Percentiles rank a stretch among this genome's conserved stretches.
Conservation (phyloP, 441 rosid species). For the Gossypium laxum region DNA sequence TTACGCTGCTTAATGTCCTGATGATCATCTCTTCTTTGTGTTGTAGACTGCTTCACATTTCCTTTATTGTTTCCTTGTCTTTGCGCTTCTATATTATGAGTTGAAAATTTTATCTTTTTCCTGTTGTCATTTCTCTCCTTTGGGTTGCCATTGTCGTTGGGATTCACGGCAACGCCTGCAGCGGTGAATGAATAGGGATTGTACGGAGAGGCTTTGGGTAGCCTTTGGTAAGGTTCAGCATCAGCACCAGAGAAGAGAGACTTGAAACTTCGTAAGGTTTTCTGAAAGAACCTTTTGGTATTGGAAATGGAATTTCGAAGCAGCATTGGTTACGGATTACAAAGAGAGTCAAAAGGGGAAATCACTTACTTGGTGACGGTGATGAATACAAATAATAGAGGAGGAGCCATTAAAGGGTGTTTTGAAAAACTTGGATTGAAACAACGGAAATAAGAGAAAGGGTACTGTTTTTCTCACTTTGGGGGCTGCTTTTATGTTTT, state of each 20-base stretch:
- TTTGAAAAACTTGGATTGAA: slow-evolving; percentile 3
- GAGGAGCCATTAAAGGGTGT: neutral
- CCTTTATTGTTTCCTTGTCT: neutral
- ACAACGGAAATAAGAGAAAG: neutral
- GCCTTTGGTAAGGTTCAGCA: slow-evolving; percentile 35
- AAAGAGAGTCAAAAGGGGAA: neutral
- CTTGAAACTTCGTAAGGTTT: slow-evolving; percentile 43
- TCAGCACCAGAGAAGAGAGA: slow-evolving; percentile 37
- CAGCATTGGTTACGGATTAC: slow-evolving; percentile 29
- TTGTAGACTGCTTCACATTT: slow-evolving; percentile 7
- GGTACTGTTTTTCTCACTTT: neutral
- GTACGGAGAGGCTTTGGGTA: slow-evolving; percentile 44
- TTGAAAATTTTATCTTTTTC: neutral
- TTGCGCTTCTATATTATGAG: slow-evolving; percentile 11
- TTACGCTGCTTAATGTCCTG: neutral
- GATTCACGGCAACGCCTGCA: neutral
- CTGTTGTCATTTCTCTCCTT: slow-evolving; percentile 1
- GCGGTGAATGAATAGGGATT: neutral
- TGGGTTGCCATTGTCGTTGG: slow-evolving; percentile 12
- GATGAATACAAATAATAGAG: slow-evolving; percentile 3
- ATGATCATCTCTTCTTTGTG: neutral
- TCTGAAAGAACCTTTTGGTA: slow-evolving; percentile 59
- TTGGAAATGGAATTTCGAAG: slow-evolving; percentile 49
- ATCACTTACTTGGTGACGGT: neutral
- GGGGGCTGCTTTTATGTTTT: neutral